A percentile compares a stretch with the other conserved stretches of the same genome.
Evolutionary conservation across 306 rosid genomes (phyloP).

Genomic region (Ochetophila trinervis): DNA sequence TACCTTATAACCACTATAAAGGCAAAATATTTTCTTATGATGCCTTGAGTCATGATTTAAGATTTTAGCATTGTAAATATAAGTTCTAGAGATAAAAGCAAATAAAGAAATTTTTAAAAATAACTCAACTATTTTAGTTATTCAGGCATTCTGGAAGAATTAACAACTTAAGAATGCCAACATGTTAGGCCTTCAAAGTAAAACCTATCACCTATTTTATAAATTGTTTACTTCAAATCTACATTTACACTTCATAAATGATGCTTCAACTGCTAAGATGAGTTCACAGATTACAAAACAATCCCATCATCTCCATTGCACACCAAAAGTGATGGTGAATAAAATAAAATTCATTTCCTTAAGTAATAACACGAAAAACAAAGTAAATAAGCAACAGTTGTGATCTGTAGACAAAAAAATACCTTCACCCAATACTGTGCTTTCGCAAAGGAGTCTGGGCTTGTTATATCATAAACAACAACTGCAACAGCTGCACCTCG

Average conservation of each 20-base stretch:
- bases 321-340: neutral
- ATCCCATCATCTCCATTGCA: neutral
- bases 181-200: neutral
- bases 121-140: neutral
- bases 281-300: neutral
- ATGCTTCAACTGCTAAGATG: neutral
- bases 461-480: constrained; percentile 92
- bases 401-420: constrained; percentile 22
- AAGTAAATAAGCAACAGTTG: neutral
- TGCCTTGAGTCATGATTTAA: too few species aligned
- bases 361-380: neutral
- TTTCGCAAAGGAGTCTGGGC: constrained; percentile 86
- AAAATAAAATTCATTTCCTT: neutral
- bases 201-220: neutral
- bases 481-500: constrained; percentile 98
- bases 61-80: too few species aligned
- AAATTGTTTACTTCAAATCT: neutral
- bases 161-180: too few species aligned
- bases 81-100: neutral
- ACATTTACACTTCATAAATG: neutral
- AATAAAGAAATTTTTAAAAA: too few species aligned
- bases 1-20: too few species aligned
- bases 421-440: constrained; percentile 99
- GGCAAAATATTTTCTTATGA: too few species aligned
- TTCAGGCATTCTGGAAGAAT: too few species aligned